These are phyloP conservation scores for Aspergillus versicolor DNA, from an alignment of 2,329 filamentous ascomycete species.

Conservation along the genomic window DNA sequence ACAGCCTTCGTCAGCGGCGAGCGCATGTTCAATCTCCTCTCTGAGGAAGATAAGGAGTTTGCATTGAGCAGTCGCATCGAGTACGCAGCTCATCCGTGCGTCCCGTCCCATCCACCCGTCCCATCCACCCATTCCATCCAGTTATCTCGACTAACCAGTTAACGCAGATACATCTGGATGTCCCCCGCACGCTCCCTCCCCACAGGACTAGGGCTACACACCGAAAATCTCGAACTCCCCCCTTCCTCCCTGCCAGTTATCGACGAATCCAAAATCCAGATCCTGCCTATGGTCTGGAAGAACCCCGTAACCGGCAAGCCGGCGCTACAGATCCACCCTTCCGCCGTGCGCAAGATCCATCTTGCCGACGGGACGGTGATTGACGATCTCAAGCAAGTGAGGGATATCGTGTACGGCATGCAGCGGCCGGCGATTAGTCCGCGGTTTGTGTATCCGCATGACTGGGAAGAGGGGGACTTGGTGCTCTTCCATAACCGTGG, in stretches of 20 bases:
- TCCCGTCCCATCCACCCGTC: background rate
- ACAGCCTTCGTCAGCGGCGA: constrained; percentile 74
- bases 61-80: constrained; percentile 66
- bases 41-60: constrained; percentile 65
- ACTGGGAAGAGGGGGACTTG: constrained; percentile 75
- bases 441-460: constrained; percentile 67
- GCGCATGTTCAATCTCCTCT: constrained; percentile 67
- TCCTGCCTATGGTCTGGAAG: constrained; percentile 74
- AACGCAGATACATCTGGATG: constrained; percentile 68
- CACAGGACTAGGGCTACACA: constrained; percentile 70
- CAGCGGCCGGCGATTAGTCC: constrained; percentile 73
- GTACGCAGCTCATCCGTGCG: constrained; percentile 71
- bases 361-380: constrained; percentile 65
- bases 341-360: constrained; percentile 68
- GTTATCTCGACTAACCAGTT: background rate
- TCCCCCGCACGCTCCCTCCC: constrained; percentile 63
- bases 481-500: constrained; percentile 79
- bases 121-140: background rate
- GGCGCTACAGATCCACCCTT: constrained; percentile 72
- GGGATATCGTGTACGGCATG: constrained; percentile 68
- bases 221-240: constrained; percentile 63
- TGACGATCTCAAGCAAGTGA: constrained; percentile 65
- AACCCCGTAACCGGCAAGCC: constrained; percentile 70
- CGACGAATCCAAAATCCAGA: constrained; percentile 65
- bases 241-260: constrained; percentile 62